Conservation (phyloP, 306 rosid species). For the Mimosa pudica region DNA sequence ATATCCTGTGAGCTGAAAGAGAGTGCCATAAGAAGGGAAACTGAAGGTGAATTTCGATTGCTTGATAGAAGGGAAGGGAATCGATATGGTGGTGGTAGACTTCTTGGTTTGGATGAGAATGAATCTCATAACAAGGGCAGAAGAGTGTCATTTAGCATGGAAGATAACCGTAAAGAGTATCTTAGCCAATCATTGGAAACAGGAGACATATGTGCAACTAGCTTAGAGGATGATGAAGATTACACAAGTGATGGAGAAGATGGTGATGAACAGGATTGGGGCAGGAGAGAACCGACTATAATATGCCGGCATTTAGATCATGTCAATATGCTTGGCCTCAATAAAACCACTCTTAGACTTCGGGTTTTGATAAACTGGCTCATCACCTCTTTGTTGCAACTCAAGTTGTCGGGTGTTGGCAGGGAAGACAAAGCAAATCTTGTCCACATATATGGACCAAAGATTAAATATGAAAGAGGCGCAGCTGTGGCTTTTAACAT, state of each 20-base stretch:
- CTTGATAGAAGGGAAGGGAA: constrained; percentile 83
- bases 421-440: constrained; percentile 54
- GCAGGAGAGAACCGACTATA: constrained; percentile 76
- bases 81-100: constrained; percentile 65
- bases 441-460: constrained; percentile 88
- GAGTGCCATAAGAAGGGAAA: constrained; percentile 95
- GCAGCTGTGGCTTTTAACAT: constrained; percentile 95
- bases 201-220: constrained; percentile 63
- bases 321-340: constrained; percentile 82
- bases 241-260: constrained; percentile 74
- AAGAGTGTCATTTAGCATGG: constrained; percentile 82
- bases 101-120: constrained; percentile 77
- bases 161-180: constrained; percentile 64
- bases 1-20: constrained; percentile 64
- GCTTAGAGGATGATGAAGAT: constrained; percentile 73
- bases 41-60: constrained; percentile 92
- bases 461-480: constrained; percentile 93
- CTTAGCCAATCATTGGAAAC: constrained; percentile 49
- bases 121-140: constrained; percentile 65
- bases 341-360: constrained; percentile 79
- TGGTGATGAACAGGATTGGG: constrained; percentile 62
- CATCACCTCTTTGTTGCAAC: constrained; percentile 83
- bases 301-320: constrained; percentile 77
- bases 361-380: constrained; percentile 95
- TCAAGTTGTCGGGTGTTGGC: constrained; percentile 60